Evolutionary conservation across 2,329 filamentous ascomycete genomes (phyloP).

Genomic region (Zelopaecilomyces penicillatus): DNA sequence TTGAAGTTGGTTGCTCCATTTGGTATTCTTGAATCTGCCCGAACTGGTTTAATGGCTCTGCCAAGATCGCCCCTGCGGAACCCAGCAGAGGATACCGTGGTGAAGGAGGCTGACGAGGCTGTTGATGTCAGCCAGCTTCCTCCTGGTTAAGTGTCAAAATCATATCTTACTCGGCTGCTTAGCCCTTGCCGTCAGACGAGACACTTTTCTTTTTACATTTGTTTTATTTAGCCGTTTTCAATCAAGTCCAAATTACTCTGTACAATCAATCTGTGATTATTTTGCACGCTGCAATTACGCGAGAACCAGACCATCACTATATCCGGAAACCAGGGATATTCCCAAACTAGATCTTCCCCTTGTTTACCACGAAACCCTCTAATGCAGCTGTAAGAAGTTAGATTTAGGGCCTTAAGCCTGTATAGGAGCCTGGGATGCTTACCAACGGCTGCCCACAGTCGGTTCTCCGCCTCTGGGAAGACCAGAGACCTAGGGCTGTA

Average conservation of each 20-base stretch:
- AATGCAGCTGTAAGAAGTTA: conserved; percentile 50
- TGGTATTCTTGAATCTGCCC: conserved; percentile 90
- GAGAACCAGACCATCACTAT: background rate
- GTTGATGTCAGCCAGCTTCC: conserved; percentile 92
- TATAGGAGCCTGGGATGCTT: conserved; percentile 25
- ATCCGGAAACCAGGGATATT: conserved; percentile 1
- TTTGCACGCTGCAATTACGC: too few species aligned
- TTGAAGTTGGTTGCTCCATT: conserved; percentile 92
- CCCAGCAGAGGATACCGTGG: conserved; percentile 57
- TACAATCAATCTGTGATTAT: too few species aligned
- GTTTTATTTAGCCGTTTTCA: too few species aligned
- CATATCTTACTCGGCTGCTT: background rate
- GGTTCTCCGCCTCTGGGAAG: conserved; percentile 90
- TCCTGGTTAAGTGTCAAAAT: conserved; percentile 56
- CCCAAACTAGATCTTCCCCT: conserved; percentile 56
- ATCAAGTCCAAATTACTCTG: too few species aligned
- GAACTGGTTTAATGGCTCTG: conserved; percentile 93
- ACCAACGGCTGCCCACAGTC: conserved; percentile 81
- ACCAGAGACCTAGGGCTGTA: conserved; percentile 80
- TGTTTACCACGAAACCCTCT: conserved; percentile 90
- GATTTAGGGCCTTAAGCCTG: background rate
- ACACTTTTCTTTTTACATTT: too few species aligned
- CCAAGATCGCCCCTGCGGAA: conserved; percentile 83
- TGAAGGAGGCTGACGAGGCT: conserved; percentile 86
- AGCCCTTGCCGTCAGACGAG: too few species aligned